Base-by-base conservation (phyloP, 768 basidiomycete species). In the Tricholoma furcatifolium region DNA sequence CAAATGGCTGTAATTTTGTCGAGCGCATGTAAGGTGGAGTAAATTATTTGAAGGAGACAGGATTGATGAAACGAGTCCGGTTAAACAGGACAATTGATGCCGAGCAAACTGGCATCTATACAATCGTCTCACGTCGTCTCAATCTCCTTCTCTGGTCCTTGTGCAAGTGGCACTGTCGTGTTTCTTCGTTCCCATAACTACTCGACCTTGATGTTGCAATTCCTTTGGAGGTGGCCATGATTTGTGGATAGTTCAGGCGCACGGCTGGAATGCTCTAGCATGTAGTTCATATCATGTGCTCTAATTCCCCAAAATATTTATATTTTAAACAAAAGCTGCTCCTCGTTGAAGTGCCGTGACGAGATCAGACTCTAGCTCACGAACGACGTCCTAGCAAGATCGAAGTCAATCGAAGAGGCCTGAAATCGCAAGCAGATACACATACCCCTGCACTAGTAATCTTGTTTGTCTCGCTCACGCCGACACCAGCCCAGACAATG, bases 401-500 rank as follows among this genome's bases (percentile, higher is more conserved):
- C 15, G 18, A 14, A 32, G 34, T n/a, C 14, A 32, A 27, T 34
- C 5, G 31, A 43, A 4, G n/a, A 32, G 24, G 11, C 4, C 8
- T 8, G 23, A 50, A 17, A 43, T 6, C 4, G 17, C n/a, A 14
- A 8, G 2, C 6, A 5, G 18, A 10, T 12, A 6, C 23, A 50
- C 49, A 4, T 30, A 52, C 55, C 6, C 17, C 39, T 49, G 47
- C 51, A 23, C 42, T 49, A 4, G 20, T 53, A 18, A 58, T 49
- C 18, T 43, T 30, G 27, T 62, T 54, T 6, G 72, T 64, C 7
- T 70, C 53, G 4, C 65, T 70, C 10, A 69, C 70, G 7, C 75
- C 75, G 21, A 69, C 64, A 20, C 78, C 78, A 15, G 77, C 71
- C 76, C 77, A 79, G 6, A 73, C 61, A 2, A 76, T 59, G 14